A percentile compares a stretch with the other conserved stretches of the same genome.
phyloP scores from a whole-genome alignment of 768 basidiomycete genomes.

The Mycena galopus region DNA sequence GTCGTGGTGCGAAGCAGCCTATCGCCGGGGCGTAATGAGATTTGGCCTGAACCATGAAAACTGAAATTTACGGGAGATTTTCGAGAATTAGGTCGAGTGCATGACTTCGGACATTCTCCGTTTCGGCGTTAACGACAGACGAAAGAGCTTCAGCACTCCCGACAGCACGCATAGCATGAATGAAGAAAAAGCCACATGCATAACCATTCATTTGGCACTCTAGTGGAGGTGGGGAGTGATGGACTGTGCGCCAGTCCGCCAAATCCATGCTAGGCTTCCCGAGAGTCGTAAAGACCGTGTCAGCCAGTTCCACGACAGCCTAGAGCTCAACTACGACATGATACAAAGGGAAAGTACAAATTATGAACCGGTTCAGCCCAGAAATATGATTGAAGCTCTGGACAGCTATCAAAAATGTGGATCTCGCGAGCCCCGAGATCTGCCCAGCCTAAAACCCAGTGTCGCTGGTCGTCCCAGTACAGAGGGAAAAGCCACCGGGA shows the following conservation, averaged over 20 bases:
- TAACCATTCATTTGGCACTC: constrained; percentile 23
- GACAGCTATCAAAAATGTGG: too few relatives aligned
- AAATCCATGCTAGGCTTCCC: neutral
- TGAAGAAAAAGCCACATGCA: constrained; percentile 21
- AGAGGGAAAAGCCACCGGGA: constrained; percentile 16
- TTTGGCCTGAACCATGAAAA: neutral
- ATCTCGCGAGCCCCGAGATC: too few relatives aligned
- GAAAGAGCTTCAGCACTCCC: neutral
- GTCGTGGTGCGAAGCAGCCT: neutral
- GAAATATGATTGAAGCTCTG: too few relatives aligned
- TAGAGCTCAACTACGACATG: neutral
- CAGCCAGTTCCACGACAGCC: constrained; percentile 23
- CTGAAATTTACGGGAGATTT: neutral
- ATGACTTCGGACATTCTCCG: neutral
- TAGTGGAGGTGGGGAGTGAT: neutral
- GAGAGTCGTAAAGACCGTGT: constrained; percentile 15
- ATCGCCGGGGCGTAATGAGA: neutral
- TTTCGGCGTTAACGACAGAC: neutral
- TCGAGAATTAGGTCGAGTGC: neutral
- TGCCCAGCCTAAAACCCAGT: constrained; percentile 23
- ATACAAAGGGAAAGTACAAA: too few relatives aligned
- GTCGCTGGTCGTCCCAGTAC: neutral
- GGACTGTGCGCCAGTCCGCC: neutral
- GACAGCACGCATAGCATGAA: constrained; percentile 9
- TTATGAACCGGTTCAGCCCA: too few relatives aligned